Conservation (phyloP, 371 early-diverging fungal genomes). For the Quaeritorhiza haematococci region DNA sequence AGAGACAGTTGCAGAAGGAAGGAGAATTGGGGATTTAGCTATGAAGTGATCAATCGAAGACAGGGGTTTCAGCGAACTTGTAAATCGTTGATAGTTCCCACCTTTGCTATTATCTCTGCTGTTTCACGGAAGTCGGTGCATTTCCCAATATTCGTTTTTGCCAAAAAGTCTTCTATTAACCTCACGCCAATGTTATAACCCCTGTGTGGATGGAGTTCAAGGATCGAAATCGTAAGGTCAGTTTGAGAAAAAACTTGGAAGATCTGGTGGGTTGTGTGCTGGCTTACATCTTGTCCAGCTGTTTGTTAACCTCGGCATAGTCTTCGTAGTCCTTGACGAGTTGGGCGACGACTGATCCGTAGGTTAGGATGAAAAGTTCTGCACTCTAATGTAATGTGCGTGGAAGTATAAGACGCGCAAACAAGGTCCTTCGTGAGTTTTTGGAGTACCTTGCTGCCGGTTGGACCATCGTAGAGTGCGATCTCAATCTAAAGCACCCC, state of each 20-base stretch:
- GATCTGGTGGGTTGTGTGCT: neutral
- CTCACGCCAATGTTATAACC: constrained; percentile 96
- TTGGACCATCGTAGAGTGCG: neutral
- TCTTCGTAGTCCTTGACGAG: constrained; percentile 92
- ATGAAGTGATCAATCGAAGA: neutral
- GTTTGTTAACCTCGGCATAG: constrained; percentile 86
- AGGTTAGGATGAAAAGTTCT: constrained; percentile 95
- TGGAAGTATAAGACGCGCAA: neutral
- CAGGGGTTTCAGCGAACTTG: neutral
- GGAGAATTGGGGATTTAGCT: neutral
- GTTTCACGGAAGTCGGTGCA: constrained; percentile 89
- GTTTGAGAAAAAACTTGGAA: neutral
- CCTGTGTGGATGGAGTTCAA: constrained; percentile 39
- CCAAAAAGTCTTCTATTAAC: constrained; percentile 93
- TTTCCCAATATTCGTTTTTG: constrained; percentile 71
- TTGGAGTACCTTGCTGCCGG: neutral
- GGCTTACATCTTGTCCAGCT: constrained; percentile 93
- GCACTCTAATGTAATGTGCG: no score
- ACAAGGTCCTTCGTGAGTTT: neutral
- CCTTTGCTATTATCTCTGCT: constrained; percentile 87
- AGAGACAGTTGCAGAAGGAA: neutral
- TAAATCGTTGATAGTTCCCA: constrained; percentile 17
- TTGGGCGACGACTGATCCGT: constrained; percentile 94
- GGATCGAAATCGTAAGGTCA: neutral
- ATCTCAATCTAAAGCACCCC: neutral